phyloP scores from a whole-genome alignment of 768 basidiomycete genomes.

The Tricholoma furcatifolium region DNA sequence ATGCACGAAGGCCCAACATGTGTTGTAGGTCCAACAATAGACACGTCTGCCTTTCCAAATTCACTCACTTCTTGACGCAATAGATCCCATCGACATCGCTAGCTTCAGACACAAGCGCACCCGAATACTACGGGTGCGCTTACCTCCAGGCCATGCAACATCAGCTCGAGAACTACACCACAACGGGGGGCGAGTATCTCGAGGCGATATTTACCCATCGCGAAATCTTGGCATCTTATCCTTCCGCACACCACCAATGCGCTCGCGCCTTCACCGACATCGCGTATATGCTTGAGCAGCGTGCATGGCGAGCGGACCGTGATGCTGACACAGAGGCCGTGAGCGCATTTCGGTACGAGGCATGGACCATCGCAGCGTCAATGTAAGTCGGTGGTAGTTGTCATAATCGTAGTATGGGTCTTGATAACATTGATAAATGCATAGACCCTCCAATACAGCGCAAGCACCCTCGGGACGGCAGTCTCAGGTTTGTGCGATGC shows the following conservation, averaged over 20 bases:
- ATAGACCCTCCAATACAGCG: constrained; percentile 9
- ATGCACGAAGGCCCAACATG: constrained; percentile 46
- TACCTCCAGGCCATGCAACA: constrained; percentile 60
- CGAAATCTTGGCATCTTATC: constrained; percentile 61
- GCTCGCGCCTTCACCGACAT: constrained; percentile 64
- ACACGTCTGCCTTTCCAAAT: background rate
- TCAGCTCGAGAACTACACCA: constrained; percentile 52
- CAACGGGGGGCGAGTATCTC: constrained; percentile 74
- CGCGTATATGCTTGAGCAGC: constrained; percentile 58
- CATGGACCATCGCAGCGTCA: constrained; percentile 51
- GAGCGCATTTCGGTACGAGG: constrained; percentile 67
- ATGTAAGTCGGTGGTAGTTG: constrained; percentile 23
- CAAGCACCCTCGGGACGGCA: constrained; percentile 4
- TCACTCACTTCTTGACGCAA: background rate
- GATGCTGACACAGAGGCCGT: constrained; percentile 72
- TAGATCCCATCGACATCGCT: constrained; percentile 33
- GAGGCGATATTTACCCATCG: constrained; percentile 80
- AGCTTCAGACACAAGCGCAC: constrained; percentile 44
- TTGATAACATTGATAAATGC: background rate
- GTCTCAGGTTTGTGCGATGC: constrained; percentile 26
- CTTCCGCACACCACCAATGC: constrained; percentile 63
- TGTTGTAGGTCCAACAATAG: constrained; percentile 31
- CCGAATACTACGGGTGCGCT: constrained; percentile 51
- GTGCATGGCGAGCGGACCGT: constrained; percentile 69
- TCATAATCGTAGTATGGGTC: background rate